phyloP scores from a whole-genome alignment of 2,329 filamentous ascomycete genomes.

The Diplodia corticola region DNA sequence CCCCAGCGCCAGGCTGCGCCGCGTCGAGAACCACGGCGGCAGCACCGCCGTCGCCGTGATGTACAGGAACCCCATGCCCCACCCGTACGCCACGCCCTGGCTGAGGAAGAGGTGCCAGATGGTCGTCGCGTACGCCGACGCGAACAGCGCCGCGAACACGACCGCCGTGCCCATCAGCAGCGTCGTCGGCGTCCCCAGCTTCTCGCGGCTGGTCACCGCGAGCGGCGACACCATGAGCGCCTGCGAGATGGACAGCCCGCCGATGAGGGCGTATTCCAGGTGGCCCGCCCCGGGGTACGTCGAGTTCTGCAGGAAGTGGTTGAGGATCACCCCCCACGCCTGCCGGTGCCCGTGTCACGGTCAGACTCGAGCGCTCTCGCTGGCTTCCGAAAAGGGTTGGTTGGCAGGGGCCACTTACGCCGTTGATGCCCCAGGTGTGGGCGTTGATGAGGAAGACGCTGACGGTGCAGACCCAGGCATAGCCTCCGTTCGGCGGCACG shows the following conservation, averaged over 20 bases:
- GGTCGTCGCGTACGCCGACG: constrained; percentile 34
- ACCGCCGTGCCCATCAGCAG: constrained; percentile 35
- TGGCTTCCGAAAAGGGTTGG: background rate
- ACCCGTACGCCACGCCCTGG: constrained; percentile 36
- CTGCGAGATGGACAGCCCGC: constrained; percentile 34
- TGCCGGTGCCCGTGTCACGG: too few relatives aligned
- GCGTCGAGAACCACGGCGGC: constrained; percentile 42
- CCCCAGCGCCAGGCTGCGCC: constrained; percentile 40
- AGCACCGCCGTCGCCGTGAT: constrained; percentile 37
- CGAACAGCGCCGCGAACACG: constrained; percentile 33
- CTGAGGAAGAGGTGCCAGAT: constrained; percentile 41
- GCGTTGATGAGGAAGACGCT: constrained; percentile 33
- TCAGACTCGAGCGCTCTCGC: too few relatives aligned
- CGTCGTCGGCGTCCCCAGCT: constrained; percentile 27
- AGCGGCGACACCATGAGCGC: constrained; percentile 33
- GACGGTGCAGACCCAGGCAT: constrained; percentile 38
- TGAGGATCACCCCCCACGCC: constrained; percentile 15
- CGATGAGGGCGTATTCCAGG: constrained; percentile 40
- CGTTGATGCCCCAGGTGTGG: constrained; percentile 36
- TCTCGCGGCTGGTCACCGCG: constrained; percentile 25
- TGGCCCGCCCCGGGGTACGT: constrained; percentile 26
- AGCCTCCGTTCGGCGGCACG: constrained; percentile 35
- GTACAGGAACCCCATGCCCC: constrained; percentile 40
- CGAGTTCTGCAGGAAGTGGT: background rate
- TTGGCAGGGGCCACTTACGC: constrained; percentile 23